These are phyloP conservation scores for Ampelomyces quisqualis DNA, from an alignment of 2,329 filamentous ascomycete genomes.

Conservation along the genomic window DNA sequence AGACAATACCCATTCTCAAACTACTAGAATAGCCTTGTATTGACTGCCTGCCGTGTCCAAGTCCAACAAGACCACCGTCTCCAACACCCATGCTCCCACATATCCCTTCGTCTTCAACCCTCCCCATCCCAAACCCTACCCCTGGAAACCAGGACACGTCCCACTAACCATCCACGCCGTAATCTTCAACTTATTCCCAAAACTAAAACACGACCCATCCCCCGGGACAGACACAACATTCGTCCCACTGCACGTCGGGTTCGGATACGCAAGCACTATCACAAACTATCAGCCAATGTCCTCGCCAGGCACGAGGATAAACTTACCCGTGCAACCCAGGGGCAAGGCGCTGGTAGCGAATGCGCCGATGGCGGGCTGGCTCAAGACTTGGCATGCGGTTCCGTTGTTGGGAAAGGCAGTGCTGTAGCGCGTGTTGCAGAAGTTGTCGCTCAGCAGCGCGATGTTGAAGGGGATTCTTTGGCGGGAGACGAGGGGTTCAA, in stretches of 20 bases:
- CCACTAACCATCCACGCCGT: slow-evolving; percentile 1
- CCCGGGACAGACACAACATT: not conserved
- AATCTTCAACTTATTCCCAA: slow-evolving; percentile 2
- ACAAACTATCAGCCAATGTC: not conserved
- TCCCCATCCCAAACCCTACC: not conserved
- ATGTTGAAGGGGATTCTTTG: slow-evolving; percentile 2
- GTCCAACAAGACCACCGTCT: too few relatives aligned
- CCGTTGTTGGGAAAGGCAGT: not conserved
- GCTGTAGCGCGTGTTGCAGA: slow-evolving; percentile 1
- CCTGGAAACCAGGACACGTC: slow-evolving; percentile 2
- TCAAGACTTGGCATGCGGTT: not conserved
- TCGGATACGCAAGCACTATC: slow-evolving; percentile 2
- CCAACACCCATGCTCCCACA: too few relatives aligned
- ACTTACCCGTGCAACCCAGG: not conserved
- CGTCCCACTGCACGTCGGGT: not conserved
- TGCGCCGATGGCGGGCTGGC: slow-evolving; percentile 2
- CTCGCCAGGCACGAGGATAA: not conserved
- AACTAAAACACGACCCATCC: slow-evolving; percentile 2
- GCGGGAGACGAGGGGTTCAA: not conserved
- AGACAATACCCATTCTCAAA: too few relatives aligned
- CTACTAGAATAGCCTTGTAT: too few relatives aligned
- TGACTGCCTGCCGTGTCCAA: too few relatives aligned
- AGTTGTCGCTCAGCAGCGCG: slow-evolving; percentile 1
- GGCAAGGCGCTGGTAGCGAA: not conserved
- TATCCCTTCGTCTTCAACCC: too few relatives aligned